Conservation (phyloP, 805 yeast species). For the Blastobotrys americana region DNA sequence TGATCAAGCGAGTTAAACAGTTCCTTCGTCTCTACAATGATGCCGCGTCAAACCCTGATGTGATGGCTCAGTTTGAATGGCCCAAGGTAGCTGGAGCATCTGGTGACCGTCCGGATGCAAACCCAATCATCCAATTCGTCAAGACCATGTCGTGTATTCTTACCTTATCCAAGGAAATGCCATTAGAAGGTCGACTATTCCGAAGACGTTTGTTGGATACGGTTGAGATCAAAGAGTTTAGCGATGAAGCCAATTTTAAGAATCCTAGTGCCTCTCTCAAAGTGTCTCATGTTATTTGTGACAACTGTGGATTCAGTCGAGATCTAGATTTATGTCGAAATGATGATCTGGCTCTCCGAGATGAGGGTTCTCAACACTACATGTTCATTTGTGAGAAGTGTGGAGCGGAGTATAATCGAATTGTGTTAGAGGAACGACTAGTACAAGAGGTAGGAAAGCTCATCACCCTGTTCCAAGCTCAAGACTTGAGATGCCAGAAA, state of each 20-base stretch:
- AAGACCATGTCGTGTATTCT: slow-evolving; percentile 69
- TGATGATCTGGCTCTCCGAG: slow-evolving; percentile 33
- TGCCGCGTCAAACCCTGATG: slow-evolving; percentile 57
- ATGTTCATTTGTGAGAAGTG: slow-evolving; percentile 63
- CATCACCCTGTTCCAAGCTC: slow-evolving; percentile 58
- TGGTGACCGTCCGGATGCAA: slow-evolving; percentile 37
- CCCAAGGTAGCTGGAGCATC: slow-evolving; percentile 75
- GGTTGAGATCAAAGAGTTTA: slow-evolving; percentile 80
- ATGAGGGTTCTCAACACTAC: slow-evolving; percentile 14
- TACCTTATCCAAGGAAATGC: slow-evolving; percentile 54
- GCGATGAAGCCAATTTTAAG: slow-evolving; percentile 59
- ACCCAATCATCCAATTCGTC: slow-evolving; percentile 74
- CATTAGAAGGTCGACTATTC: slow-evolving; percentile 64
- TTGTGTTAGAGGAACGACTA: slow-evolving; percentile 70
- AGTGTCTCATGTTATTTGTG: slow-evolving; percentile 67
- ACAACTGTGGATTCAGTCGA: slow-evolving; percentile 62
- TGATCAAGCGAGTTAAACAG: slow-evolving; percentile 58
- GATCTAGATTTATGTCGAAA: slow-evolving; percentile 82
- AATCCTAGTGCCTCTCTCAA: slow-evolving; percentile 69
- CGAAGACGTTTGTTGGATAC: slow-evolving; percentile 65
- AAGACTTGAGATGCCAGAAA: slow-evolving; percentile 74
- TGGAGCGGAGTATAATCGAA: slow-evolving; percentile 52
- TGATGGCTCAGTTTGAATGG: slow-evolving; percentile 57
- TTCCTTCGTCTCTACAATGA: slow-evolving; percentile 66
- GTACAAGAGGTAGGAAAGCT: slow-evolving; percentile 54